Evolutionary conservation across 2,329 filamentous ascomycete species (phyloP).

Genomic region (Penicillium brasilianum): DNA sequence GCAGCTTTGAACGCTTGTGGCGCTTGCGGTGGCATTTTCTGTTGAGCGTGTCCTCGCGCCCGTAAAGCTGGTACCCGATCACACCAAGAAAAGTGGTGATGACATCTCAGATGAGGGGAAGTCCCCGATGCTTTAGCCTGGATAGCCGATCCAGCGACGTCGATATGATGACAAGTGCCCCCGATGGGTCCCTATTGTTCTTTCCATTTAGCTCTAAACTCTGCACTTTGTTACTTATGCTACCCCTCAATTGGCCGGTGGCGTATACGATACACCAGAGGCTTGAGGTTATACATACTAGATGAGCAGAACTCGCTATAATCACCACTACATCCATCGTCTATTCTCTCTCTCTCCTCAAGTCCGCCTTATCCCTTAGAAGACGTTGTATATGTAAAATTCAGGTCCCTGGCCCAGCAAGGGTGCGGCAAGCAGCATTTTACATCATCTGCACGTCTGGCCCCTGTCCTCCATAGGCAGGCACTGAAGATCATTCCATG

Average conservation of each 20-base stretch:
- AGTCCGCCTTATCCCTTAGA: not conserved
- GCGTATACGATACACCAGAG: conserved; percentile 13
- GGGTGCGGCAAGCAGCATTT: conserved; percentile 27
- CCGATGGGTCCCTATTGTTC: not conserved
- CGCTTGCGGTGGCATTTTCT: conserved; percentile 1
- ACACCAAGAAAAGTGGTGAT: conserved; percentile 20
- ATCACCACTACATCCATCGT: not conserved
- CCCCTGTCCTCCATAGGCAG: not conserved
- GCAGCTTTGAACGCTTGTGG: not conserved
- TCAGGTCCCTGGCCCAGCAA: conserved; percentile 18
- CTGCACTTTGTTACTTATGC: not conserved
- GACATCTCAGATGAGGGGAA: conserved; percentile 10
- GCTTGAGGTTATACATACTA: not conserved
- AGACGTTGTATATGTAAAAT: not conserved
- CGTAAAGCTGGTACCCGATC: not conserved
- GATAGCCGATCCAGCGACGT: conserved; percentile 19
- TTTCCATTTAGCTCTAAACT: not conserved
- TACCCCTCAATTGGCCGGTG: not conserved
- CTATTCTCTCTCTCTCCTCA: not conserved
- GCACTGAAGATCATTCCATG: conserved; percentile 24
- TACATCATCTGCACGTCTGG: conserved; percentile 20
- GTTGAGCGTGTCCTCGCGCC: not conserved
- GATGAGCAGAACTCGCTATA: not conserved
- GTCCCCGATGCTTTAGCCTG: not conserved
- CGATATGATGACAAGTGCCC: conserved; percentile 27